Evolutionary conservation across 345 rosid species (phyloP).

Genomic region (Pelargonium nanum): DNA sequence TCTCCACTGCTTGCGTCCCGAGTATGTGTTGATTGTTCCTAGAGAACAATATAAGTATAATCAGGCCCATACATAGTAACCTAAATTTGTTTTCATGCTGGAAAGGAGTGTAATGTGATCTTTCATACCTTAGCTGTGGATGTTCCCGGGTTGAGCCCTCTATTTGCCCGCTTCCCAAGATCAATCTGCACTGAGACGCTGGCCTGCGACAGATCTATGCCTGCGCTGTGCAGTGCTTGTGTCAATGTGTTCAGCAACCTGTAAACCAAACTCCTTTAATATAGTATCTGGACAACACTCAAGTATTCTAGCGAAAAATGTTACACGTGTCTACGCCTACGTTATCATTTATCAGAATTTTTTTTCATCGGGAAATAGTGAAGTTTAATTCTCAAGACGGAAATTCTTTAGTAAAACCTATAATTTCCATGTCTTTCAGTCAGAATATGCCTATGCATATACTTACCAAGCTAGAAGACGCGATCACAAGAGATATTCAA

Average conservation of each 20-base stretch:
- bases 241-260: constrained; percentile 26
- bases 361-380: not conserved
- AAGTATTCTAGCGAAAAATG: not conserved
- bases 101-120: not conserved
- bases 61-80: too few relatives aligned
- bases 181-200: constrained; percentile 26
- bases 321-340: not conserved
- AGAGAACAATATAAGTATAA: not conserved
- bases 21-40: not conserved
- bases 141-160: not conserved
- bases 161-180: constrained; percentile 10
- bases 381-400: not conserved
- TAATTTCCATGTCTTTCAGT: too few relatives aligned
- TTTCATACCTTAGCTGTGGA: not conserved
- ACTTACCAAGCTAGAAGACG: too few relatives aligned
- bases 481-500: too few relatives aligned
- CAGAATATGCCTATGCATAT: too few relatives aligned
- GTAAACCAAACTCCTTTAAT: not conserved
- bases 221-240: constrained; percentile 21
- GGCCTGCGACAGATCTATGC: constrained; percentile 29
- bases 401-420: too few relatives aligned
- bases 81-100: not conserved
- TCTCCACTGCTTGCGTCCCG: not conserved
- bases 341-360: too few relatives aligned
- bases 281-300: not conserved